phyloP scores from a whole-genome alignment of 1,139 yeast genomes.

The Blastobotrys capitulatus region DNA sequence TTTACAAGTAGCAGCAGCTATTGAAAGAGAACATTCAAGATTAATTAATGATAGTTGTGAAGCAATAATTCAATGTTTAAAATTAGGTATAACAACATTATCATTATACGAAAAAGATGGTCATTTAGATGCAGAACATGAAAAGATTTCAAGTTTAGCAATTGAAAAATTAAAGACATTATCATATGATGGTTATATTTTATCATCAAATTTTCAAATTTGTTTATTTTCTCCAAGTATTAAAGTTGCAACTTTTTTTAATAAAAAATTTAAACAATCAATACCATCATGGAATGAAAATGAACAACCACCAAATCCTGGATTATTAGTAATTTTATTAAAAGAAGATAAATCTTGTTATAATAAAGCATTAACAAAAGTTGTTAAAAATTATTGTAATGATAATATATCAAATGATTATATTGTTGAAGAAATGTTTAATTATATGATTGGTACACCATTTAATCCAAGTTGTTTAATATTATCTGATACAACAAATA shows the following conservation, averaged over 20 bases:
- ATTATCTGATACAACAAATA: not conserved
- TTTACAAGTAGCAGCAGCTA: not conserved
- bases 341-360: not conserved
- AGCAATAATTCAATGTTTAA: conserved; percentile 6
- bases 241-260: conserved; percentile 2
- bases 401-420: not conserved
- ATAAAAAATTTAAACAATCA: not conserved
- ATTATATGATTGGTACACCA: conserved; percentile 2
- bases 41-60: conserved; percentile 4
- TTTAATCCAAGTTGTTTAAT: conserved; percentile 3
- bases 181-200: conserved; percentile 2
- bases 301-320: not conserved
- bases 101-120: conserved; percentile 9
- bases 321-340: conserved; percentile 4
- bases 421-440: not conserved
- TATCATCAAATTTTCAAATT: not conserved
- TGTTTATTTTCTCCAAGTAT: conserved; percentile 4
- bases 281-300: not conserved
- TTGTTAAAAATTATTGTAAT: not conserved
- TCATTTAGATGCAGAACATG: not conserved
- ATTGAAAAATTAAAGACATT: not conserved
- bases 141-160: not conserved
- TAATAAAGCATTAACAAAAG: not conserved
- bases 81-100: conserved; percentile 7
- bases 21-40: not conserved